A percentile compares a stretch with the other conserved stretches of the same genome.
These are phyloP conservation scores for Neurospora sp. DNA, from an alignment of 2,329 filamentous ascomycete genomes.

Conservation along the genomic window DNA sequence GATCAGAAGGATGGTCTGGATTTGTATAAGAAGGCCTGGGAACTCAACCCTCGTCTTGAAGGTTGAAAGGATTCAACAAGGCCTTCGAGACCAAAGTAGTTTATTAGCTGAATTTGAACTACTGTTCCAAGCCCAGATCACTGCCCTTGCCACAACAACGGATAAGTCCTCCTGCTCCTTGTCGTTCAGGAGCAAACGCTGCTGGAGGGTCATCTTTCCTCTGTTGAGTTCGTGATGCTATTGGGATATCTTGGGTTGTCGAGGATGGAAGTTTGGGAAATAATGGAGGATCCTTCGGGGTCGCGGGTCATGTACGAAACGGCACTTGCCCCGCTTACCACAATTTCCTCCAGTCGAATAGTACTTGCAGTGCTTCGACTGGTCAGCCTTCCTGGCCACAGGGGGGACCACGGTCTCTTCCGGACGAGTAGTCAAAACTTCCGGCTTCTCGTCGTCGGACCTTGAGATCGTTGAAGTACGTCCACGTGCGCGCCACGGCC, in stretches of 20 bases:
- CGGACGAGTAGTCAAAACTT: slow-evolving; percentile 43
- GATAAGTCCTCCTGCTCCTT: slow-evolving; percentile 59
- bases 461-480: slow-evolving; percentile 26
- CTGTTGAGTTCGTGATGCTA: slow-evolving; percentile 40
- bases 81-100: too few relatives aligned
- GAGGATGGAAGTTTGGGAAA: too few relatives aligned
- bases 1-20: too few relatives aligned
- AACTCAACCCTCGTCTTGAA: too few relatives aligned
- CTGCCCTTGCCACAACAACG: too few relatives aligned
- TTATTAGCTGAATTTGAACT: too few relatives aligned
- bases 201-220: slow-evolving; percentile 55
- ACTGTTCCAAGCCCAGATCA: too few relatives aligned
- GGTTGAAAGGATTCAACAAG: too few relatives aligned
- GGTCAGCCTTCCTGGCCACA: slow-evolving; percentile 47
- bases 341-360: slow-evolving; percentile 59
- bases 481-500: background rate
- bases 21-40: too few relatives aligned
- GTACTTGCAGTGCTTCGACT: slow-evolving; percentile 60
- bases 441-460: slow-evolving; percentile 50
- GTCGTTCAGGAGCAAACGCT: slow-evolving; percentile 56
- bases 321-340: slow-evolving; percentile 67
- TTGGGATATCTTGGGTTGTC: too few relatives aligned
- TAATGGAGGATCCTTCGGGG: too few relatives aligned
- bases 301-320: slow-evolving; percentile 55
- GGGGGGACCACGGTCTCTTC: slow-evolving; percentile 29